Base-by-base conservation (phyloP, 129 eudicot species). In the Solidago caesia region DNA sequence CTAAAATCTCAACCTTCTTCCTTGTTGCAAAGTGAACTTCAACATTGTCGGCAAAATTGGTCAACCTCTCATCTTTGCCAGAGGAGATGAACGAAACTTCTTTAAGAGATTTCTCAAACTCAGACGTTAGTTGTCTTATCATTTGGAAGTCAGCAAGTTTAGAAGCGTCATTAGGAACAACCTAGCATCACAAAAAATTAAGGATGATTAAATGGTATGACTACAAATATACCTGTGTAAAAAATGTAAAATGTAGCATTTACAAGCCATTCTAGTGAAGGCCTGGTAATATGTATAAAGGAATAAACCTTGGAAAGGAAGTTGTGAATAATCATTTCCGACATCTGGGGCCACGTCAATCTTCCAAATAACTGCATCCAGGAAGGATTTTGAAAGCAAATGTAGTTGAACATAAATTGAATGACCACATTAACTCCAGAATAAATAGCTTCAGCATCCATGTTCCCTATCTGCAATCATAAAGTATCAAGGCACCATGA, bases 321-420 rank as follows among this genome's bases (percentile, higher is more conserved):
- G 75, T 91, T 88, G 9, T 96, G 75, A 74, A 94, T 91, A 51
- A 94, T 91, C 81, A 86, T 72, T 77, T 91, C 94, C 8, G 99
- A 91, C 94, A 94, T 87, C 81, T 96, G 84, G 51, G 99, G 97
- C 99, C 99, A 94, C 64, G 97, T 90, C 80, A 94, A 82, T 84
- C 84, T 94, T 72, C 99, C 99, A 84, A 94, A 85, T 73, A 74
- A 80, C 33, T 80, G 87, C 93, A 85, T 94, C 99, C 99, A 94
- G 2, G 81, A 78, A 52, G 87, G 73, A 84, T 84, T 84, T 81
- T 88, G 67, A 64, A 85, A 87, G 87, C 97, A 91, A 44, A 94
- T 80, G 62, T 70, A 77, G 49, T 79, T 75, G 75, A 74, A 76
- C 15, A 94, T 80, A 77, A 90, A 94, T 62, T 88, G 82, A 52